Conservation (phyloP, 768 basidiomycete genomes). For the Mycena leptocephala region DNA sequence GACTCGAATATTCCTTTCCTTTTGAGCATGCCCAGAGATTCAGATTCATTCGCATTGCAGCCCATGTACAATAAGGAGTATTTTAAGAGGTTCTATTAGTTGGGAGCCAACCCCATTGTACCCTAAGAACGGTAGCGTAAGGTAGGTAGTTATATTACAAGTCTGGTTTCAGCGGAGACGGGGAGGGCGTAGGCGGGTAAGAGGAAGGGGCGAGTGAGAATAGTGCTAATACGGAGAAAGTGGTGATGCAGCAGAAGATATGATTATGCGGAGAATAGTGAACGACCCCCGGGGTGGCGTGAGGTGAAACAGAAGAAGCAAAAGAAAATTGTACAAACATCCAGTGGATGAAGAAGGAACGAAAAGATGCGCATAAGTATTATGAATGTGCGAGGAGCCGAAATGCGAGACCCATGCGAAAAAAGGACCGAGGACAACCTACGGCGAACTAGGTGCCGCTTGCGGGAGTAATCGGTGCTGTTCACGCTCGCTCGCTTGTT, state of each 20-base stretch:
- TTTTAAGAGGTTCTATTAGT: constrained; percentile 36
- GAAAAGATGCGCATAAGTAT: constrained; percentile 45
- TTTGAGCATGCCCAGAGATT: constrained; percentile 11
- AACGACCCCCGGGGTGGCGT: constrained; percentile 35
- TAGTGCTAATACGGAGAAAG: constrained; percentile 43
- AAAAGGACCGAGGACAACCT: constrained; percentile 30
- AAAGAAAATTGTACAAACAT: constrained; percentile 27
- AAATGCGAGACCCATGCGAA: constrained; percentile 43
- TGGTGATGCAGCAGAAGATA: constrained; percentile 38
- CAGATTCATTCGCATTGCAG: constrained; percentile 31
- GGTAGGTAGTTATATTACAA: constrained; percentile 53
- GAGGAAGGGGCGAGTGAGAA: constrained; percentile 36
- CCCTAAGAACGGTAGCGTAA: constrained; percentile 43
- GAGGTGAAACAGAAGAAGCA: constrained; percentile 16
- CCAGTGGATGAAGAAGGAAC: constrained; percentile 26
- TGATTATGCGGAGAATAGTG: constrained; percentile 26
- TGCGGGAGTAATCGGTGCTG: constrained; percentile 55
- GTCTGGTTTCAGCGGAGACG: constrained; percentile 39
- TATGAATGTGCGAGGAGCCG: constrained; percentile 41
- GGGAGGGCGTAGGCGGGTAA: constrained; percentile 4
- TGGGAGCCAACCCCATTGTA: constrained; percentile 41
- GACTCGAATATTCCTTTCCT: neutral
- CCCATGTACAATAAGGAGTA: constrained; percentile 36
- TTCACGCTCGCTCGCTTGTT: constrained; percentile 83
- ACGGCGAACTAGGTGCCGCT: constrained; percentile 49